phyloP scores from a whole-genome alignment of 2,329 filamentous ascomycete species.

The Pseudopithomyces maydicus region DNA sequence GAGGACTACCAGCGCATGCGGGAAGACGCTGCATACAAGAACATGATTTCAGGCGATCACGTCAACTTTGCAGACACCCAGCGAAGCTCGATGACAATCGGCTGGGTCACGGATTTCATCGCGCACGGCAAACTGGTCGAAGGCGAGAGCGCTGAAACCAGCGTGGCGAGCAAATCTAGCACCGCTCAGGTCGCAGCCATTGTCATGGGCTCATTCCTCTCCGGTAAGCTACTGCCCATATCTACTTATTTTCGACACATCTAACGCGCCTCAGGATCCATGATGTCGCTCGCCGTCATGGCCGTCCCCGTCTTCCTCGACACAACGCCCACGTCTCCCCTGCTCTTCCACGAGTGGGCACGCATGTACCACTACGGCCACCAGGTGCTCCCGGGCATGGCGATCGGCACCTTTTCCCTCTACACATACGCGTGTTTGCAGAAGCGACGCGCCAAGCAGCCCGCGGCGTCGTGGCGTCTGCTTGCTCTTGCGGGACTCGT shows the following conservation, averaged over 20 bases:
- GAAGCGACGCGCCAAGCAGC: neutral
- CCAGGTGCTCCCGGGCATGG: constrained; percentile 24
- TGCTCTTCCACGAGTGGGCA: constrained; percentile 39
- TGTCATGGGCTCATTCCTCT: neutral
- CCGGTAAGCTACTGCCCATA: neutral
- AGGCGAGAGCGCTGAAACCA: no score
- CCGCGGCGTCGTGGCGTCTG: neutral
- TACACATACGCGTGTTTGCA: constrained; percentile 22
- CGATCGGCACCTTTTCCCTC: constrained; percentile 28
- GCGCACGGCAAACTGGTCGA: constrained; percentile 40
- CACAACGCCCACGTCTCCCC: constrained; percentile 25
- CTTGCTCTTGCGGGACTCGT: constrained; percentile 21
- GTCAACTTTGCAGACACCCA: constrained; percentile 58
- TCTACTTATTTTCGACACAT: neutral
- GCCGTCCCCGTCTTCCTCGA: constrained; percentile 40
- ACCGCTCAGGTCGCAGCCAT: neutral
- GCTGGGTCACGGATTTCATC: constrained; percentile 53
- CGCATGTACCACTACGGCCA: constrained; percentile 44
- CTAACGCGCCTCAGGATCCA: constrained; percentile 20
- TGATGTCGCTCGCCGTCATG: constrained; percentile 31
- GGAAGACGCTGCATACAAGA: constrained; percentile 55
- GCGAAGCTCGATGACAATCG: constrained; percentile 54
- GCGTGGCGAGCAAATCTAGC: no score
- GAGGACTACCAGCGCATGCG: constrained; percentile 57
- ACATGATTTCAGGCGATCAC: constrained; percentile 52